Evolutionary conservation across 495 filamentous ascomycete genomes (phyloP), one percentile per base, ranked within the genome.

Genomic region (Penicillium goetzii): DNA sequence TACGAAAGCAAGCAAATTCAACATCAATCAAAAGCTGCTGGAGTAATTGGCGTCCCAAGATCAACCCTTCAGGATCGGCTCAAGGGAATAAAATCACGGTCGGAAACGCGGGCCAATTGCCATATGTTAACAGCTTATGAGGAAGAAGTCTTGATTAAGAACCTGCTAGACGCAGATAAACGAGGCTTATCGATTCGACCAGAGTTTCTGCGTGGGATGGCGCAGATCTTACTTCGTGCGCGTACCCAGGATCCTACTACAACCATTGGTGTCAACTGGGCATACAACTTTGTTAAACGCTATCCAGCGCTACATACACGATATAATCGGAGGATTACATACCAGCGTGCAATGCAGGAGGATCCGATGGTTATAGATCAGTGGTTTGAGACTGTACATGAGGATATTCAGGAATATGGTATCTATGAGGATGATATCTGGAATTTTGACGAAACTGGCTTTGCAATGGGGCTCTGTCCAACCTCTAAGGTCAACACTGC

Each of bases 301-400:
- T 6, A 52, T 4, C 25, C 26, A 10, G 15, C 9, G 5, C 23
- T 52, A 9, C 50, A 14, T 32, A 52, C 7, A 33, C 8, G 50
- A 32, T 52, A 52, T 17, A 32, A 52, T 33, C 14, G 51, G 12
- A 17, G 26, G 30, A 54, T 54, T 21, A 36, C 51, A 36, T 54
- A 54, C 9, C 51, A 54, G 17, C 51, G 51, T 17, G 51, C 51
- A 34, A 54, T 36, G 51, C 28, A 54, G 26, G 51, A 36, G 26
- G 51, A 34, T 7, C 28, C 51, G 10, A 0, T 1, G 28, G 28
- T 54, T 21, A 33, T 54, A 19, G 0, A 19, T 9, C 4, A 17
- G 2, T 54, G 28, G 51, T 54, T 54, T 36, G 15, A 11, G 17
- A 17, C 51, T 21, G 26, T 54, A 36, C 23, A 23, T 1, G 19